Base-by-base conservation (phyloP, 208 protist species). In the Trypanosomatidae sp. region DNA sequence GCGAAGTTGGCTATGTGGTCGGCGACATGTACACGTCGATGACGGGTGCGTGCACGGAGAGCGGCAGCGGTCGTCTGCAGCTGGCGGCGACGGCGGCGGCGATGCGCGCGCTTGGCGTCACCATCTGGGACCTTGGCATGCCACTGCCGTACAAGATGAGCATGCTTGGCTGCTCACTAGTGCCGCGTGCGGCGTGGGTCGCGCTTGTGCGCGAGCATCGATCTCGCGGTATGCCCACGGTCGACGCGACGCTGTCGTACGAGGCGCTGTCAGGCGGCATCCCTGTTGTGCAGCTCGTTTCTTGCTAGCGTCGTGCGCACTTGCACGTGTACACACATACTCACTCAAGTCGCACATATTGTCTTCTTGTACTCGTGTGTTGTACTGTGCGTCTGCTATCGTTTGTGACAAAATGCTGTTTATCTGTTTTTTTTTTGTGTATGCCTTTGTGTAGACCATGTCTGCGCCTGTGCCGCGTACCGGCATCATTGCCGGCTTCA, bases 401-500 rank as follows among this genome's bases (percentile, higher is more conserved):
- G n/a, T n/a, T n/a, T n/a, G n/a, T n/a, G n/a, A n/a, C n/a, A n/a
- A n/a, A n/a, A n/a, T n/a, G n/a, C n/a, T n/a, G n/a, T n/a, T n/a
- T n/a, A n/a, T n/a, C n/a, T n/a, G n/a, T n/a, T n/a, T n/a, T n/a
- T n/a, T n/a, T n/a, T n/a, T n/a, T n/a, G n/a, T n/a, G n/a, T n/a
- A n/a, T n/a, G n/a, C n/a, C n/a, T n/a, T n/a, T n/a, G n/a, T n/a
- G n/a, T n/a, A n/a, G n/a, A n/a, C n/a, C n/a, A 86, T 84, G 72
- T 55, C 68, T 30, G 67, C 71, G 42, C 79, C 76, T 37, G 66
- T 73, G 32, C 70, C 79, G 45, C 72, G 79, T 39, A 89, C 84
- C 48, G 84, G 84, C 67, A 89, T 93, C 45, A 88, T 89, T 48
- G 84, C 81, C 37, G 84, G 84, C 66, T 93, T 93, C 69, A 93